Evolutionary conservation across 2,329 filamentous ascomycete genomes (phyloP).

Genomic region (Fusarium clavum): DNA sequence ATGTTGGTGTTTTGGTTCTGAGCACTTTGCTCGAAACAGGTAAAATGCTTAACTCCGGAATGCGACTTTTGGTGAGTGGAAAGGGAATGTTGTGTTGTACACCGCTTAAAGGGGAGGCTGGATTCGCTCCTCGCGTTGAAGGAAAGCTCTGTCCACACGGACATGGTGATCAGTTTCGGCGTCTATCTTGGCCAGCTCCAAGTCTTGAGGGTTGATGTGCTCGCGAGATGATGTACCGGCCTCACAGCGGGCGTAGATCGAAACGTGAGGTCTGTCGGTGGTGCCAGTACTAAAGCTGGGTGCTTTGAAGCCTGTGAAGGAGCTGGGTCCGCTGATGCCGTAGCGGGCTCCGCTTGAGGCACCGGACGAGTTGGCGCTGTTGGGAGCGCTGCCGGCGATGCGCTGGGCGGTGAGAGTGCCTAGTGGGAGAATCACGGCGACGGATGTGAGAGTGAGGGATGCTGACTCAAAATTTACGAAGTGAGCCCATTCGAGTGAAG

Average conservation of each 20-base stretch:
- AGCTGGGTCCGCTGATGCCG: conserved; percentile 26
- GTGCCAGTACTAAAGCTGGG: conserved; percentile 37
- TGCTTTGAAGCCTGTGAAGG: conserved; percentile 40
- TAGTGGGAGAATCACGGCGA: conserved; percentile 64
- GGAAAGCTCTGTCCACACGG: conserved; percentile 48
- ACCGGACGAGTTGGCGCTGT: conserved; percentile 33
- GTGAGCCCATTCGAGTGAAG: conserved; percentile 58
- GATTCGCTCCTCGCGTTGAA: conserved; percentile 50
- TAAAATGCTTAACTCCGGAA: conserved; percentile 19
- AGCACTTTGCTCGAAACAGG: conserved; percentile 6
- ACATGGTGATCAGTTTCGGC: conserved; percentile 39
- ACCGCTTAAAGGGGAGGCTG: conserved; percentile 18
- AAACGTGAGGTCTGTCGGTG: conserved; percentile 32
- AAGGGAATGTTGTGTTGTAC: neutral
- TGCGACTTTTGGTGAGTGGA: conserved; percentile 4
- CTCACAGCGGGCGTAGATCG: conserved; percentile 46
- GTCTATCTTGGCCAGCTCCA: conserved; percentile 51
- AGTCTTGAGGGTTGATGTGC: conserved; percentile 44
- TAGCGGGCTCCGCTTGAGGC: conserved; percentile 33
- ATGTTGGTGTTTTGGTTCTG: conserved; percentile 6
- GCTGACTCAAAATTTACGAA: conserved; percentile 61
- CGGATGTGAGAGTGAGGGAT: conserved; percentile 62
- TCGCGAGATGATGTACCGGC: conserved; percentile 29
- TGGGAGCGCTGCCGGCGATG: conserved; percentile 48
- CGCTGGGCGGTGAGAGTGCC: conserved; percentile 65